Base-by-base conservation (phyloP, 1,284 basidiomycete genomes). In the Amylostereum areolatum region DNA sequence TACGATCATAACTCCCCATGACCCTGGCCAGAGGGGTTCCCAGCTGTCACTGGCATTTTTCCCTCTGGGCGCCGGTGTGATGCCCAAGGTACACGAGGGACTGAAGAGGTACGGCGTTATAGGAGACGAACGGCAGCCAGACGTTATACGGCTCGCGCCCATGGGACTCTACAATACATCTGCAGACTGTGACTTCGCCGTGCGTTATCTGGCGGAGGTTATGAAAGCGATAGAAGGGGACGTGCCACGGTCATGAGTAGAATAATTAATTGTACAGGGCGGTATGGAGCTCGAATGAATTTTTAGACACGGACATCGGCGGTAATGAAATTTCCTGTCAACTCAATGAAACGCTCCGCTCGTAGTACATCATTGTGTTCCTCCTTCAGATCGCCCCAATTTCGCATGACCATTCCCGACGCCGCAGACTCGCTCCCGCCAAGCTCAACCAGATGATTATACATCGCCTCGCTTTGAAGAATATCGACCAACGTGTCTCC, bases 71-170 rank as follows among this genome's bases (percentile, higher is more conserved):
- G 70, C 75, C 12, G 78, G 75, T 25, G 62, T 82, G 45, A 96
- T 97, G 92, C 75, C 76, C 51, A 72, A 71, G 53, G 77, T 96
- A 24, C 81, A 84, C 55, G 66, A 76, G 46, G 72, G 70, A 31
- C 67, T 97, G 63, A 68, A 75, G 43, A 74, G 74, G 52, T 68
- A 73, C 49, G 95, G 95, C 11, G 85, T 97, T 7, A 77, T 96
- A 51, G 92, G 90, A 12, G 94, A 97, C 66, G 90, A 95, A 67
- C 73, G 94, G 58, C 73, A 85, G 59, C 94, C 95, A 25, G 87
- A 92, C 61, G 91, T 97, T 49, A 93, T 97, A 57, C 80, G 95
- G 9, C 69, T 97, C 40, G 79, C 91, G 46, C 92, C 95, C 33
- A 75, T 76, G 8, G 87, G 92, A 36, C 69, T 97, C 60, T 97